Conservation (phyloP, 805 yeast species). For the Lipomyces sp. region DNA sequence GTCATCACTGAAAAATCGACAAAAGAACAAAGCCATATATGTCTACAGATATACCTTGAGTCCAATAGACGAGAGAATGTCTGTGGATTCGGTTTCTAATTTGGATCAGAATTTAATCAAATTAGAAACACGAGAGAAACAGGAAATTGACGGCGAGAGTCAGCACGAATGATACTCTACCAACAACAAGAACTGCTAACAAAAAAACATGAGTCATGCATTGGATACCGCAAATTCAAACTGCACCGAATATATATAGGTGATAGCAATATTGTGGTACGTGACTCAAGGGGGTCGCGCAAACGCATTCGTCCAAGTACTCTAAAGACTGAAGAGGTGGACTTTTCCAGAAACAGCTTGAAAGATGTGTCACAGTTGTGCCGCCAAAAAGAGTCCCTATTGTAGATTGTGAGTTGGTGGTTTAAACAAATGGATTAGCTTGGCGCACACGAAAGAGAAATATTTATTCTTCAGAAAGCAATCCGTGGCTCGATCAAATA, state of each 20-base stretch:
- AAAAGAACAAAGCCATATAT: background rate
- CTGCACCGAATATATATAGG: background rate
- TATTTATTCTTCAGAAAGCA: background rate
- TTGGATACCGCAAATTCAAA: background rate
- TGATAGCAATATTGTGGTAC: no score
- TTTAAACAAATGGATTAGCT: background rate
- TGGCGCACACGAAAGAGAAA: background rate
- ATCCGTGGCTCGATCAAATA: background rate
- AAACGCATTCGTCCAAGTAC: background rate
- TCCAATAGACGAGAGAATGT: background rate
- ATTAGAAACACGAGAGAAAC: no score
- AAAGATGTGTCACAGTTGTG: background rate
- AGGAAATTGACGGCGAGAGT: no score
- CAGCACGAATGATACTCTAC: no score
- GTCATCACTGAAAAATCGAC: background rate
- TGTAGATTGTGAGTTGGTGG: background rate
- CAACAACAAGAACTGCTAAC: no score
- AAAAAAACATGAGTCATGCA: no score
- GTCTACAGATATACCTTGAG: background rate
- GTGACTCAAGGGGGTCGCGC: background rate
- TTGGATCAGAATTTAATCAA: no score
- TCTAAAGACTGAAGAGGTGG: background rate
- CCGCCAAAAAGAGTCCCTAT: background rate
- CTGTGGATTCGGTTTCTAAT: background rate
- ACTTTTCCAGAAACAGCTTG: background rate